Conservation (phyloP, 148 eudicot genomes). For the Rhododendron henanense region DNA sequence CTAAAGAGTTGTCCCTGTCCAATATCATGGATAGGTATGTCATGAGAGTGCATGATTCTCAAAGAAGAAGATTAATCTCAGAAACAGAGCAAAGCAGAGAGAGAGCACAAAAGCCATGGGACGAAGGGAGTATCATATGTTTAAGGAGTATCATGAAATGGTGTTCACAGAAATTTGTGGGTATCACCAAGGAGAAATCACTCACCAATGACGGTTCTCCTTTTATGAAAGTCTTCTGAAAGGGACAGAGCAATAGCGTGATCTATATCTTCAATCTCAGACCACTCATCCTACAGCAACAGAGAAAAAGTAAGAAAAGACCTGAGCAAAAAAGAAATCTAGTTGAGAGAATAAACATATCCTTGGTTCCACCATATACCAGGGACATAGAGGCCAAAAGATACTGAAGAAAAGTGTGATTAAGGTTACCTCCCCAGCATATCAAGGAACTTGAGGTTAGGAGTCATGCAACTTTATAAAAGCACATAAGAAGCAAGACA, state of each 20-base stretch:
- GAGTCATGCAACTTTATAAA: background rate
- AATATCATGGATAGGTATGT: background rate
- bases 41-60: background rate
- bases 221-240: slow-evolving; percentile 47
- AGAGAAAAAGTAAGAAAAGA: background rate
- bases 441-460: background rate
- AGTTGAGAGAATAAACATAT: background rate
- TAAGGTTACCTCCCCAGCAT: background rate
- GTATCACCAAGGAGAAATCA: slow-evolving; percentile 12
- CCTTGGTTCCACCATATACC: background rate
- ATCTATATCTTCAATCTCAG: slow-evolving; percentile 63
- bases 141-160: background rate
- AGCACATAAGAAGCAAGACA: background rate
- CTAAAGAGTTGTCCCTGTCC: background rate
- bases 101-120: background rate
- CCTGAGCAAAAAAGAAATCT: background rate
- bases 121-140: background rate
- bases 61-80: background rate
- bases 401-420: background rate
- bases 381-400: background rate
- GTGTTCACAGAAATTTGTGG: background rate
- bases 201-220: slow-evolving; percentile 38
- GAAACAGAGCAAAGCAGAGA: slow-evolving; percentile 3
- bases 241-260: slow-evolving; percentile 71
- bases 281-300: slow-evolving; percentile 32